Evolutionary conservation across 75 land plant genomes (phyloP).

Genomic region (Cryptomeria japonica): DNA sequence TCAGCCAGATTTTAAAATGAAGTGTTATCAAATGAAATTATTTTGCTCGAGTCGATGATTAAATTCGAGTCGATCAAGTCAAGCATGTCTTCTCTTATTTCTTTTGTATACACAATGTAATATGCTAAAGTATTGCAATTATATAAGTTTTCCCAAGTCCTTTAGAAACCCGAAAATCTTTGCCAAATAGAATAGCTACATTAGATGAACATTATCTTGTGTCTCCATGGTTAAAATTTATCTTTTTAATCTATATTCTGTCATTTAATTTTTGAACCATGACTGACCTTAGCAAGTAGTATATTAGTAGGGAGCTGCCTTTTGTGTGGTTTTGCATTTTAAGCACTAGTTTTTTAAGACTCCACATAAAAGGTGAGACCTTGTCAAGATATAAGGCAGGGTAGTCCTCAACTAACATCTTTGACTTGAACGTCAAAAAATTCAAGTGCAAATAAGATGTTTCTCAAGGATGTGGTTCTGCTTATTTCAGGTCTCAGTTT

Average conservation of each 20-base stretch:
- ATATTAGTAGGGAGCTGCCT: neutral
- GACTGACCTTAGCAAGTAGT: neutral
- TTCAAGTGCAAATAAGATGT: neutral
- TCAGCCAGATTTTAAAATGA: neutral
- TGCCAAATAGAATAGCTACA: neutral
- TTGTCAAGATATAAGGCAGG: neutral
- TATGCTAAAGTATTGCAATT: neutral
- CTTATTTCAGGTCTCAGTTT: constrained; percentile 47
- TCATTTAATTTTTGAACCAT: neutral
- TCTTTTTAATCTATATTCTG: neutral
- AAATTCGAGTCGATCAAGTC: neutral
- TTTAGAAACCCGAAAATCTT: neutral
- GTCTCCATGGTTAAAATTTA: neutral
- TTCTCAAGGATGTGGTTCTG: neutral
- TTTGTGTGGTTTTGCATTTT: neutral
- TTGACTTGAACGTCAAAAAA: neutral
- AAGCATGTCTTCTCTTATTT: neutral
- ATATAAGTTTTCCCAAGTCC: neutral
- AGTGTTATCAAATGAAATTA: neutral
- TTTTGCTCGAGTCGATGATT: neutral
- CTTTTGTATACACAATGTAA: neutral
- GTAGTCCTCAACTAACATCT: neutral
- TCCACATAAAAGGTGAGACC: neutral
- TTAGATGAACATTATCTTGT: neutral
- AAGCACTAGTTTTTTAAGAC: neutral